phyloP scores from a whole-genome alignment of 169 alveolate genomes.

The Cryptosporidium meleagridis region DNA sequence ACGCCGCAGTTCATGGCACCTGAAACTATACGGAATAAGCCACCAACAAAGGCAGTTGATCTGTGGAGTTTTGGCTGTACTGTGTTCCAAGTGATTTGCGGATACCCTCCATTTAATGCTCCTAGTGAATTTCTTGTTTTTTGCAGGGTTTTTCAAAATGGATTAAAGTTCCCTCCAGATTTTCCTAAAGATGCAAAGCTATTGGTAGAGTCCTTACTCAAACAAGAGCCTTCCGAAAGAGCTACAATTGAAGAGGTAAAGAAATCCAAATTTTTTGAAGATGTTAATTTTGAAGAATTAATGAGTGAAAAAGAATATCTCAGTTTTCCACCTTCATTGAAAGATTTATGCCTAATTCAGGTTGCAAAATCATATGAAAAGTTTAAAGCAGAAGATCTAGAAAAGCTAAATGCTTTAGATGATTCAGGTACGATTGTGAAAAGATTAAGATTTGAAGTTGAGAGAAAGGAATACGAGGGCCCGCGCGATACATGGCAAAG shows the following conservation, averaged over 20 bases:
- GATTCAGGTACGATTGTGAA: neutral
- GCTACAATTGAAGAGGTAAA: slow-evolving; percentile 40
- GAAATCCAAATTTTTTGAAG: slow-evolving; percentile 16
- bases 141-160: slow-evolving; percentile 40
- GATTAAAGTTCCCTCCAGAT: slow-evolving; percentile 55
- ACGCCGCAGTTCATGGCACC: slow-evolving; percentile 95
- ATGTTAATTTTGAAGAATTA: slow-evolving; percentile 33
- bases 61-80: slow-evolving; percentile 93
- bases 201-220: slow-evolving; percentile 32
- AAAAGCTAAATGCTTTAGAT: neutral
- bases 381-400: neutral
- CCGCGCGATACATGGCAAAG: slow-evolving; percentile 65
- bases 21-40: slow-evolving; percentile 88
- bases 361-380: slow-evolving; percentile 27
- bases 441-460: slow-evolving; percentile 25
- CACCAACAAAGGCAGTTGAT: slow-evolving; percentile 88
- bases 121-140: slow-evolving; percentile 70
- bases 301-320: neutral
- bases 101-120: slow-evolving; percentile 80
- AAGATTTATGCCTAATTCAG: slow-evolving; percentile 32
- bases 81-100: slow-evolving; percentile 87
- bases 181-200: slow-evolving; percentile 43
- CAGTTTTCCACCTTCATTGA: slow-evolving; percentile 39
- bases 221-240: slow-evolving; percentile 26
- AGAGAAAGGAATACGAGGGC: slow-evolving; percentile 59